Conservation (phyloP, 2,329 filamentous ascomycete species). For the Chaetomium sp. region DNA sequence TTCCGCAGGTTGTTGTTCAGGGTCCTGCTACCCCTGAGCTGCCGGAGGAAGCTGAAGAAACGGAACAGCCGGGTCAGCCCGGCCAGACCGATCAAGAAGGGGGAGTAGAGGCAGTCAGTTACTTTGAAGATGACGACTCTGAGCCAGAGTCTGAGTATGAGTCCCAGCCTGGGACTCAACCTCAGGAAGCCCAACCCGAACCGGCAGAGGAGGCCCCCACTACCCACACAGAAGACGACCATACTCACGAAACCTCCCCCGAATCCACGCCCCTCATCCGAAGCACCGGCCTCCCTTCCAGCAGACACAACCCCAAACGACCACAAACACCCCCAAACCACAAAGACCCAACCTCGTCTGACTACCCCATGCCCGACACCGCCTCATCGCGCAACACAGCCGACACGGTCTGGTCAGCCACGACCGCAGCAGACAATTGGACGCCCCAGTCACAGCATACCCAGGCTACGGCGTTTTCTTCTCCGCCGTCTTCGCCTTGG, state of each 20-base stretch:
- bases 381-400: no score
- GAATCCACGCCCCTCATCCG: conserved; percentile 2
- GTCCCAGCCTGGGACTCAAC: no score
- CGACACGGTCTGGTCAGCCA: no score
- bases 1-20: background rate
- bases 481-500: conserved; percentile 28
- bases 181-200: no score
- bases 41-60: no score
- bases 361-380: conserved; percentile 16
- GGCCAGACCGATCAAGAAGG: background rate
- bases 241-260: background rate
- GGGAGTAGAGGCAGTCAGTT: conserved; percentile 6
- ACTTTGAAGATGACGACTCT: conserved; percentile 1
- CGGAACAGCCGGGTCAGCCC: no score
- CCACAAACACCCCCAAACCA: conserved; percentile 16
- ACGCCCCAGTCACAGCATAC: conserved; percentile 32
- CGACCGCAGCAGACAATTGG: conserved; percentile 24
- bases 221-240: no score
- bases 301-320: conserved; percentile 25
- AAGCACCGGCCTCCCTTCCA: conserved; percentile 21
- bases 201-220: no score
- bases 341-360: background rate
- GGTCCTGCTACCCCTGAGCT: background rate
- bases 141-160: background rate
- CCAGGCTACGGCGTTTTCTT: conserved; percentile 30